phyloP scores from a whole-genome alignment of 2,329 filamentous ascomycete genomes.

The Penicillium olsonii region DNA sequence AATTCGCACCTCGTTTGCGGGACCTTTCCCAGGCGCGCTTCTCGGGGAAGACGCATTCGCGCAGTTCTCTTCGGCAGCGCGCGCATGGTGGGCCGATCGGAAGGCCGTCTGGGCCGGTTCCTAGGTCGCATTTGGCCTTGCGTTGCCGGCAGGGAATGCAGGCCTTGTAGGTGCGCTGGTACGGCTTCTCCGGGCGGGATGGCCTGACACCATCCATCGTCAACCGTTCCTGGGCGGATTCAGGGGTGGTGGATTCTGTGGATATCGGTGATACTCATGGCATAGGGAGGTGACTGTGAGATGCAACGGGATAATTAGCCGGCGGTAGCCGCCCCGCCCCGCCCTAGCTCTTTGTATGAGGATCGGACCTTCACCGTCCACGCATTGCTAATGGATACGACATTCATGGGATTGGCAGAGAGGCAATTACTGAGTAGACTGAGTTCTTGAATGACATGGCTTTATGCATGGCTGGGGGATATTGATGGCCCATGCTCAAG shows the following conservation, averaged over 20 bases:
- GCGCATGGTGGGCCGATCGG: constrained; percentile 46
- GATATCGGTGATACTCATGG: constrained; percentile 16
- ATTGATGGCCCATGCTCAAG: too few relatives aligned
- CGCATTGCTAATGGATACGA: background rate
- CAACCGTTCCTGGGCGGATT: constrained; percentile 19
- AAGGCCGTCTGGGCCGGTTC: constrained; percentile 41
- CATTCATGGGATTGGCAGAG: too few relatives aligned
- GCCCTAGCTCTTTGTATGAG: background rate
- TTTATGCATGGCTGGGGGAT: too few relatives aligned
- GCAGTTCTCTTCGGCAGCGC: constrained; percentile 53
- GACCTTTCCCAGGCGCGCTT: constrained; percentile 44
- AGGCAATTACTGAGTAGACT: background rate
- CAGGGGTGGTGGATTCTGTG: constrained; percentile 18
- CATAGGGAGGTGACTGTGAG: constrained; percentile 4
- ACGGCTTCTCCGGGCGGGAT: constrained; percentile 37
- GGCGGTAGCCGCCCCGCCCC: constrained; percentile 8
- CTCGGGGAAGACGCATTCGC: constrained; percentile 51
- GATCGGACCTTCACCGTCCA: background rate
- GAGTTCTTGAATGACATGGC: background rate
- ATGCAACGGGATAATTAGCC: constrained; percentile 2
- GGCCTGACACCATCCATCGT: constrained; percentile 26
- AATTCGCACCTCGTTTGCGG: constrained; percentile 33
- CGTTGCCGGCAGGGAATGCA: constrained; percentile 55
- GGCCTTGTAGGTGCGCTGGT: constrained; percentile 57
- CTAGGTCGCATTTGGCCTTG: constrained; percentile 55